Conservation (phyloP, 1,139 yeast genomes). For the Pichia sp. region DNA sequence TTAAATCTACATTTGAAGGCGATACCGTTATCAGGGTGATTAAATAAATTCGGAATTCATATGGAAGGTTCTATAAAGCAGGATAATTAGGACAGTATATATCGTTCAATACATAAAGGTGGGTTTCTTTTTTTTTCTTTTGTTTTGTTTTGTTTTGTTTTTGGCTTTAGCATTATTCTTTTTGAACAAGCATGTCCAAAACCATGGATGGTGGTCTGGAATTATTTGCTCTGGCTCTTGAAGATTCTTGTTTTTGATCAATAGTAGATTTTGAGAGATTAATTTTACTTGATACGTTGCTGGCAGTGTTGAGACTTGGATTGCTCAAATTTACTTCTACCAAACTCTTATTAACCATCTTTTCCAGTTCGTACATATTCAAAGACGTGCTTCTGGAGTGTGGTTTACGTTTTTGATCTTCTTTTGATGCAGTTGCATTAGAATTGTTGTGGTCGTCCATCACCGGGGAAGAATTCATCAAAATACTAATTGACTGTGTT, state of each 20-base stretch:
- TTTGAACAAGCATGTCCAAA: constrained; percentile 22
- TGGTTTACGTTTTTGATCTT: not conserved
- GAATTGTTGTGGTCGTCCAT: not conserved
- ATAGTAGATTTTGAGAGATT: not conserved
- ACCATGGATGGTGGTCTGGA: constrained; percentile 25
- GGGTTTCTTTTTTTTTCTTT: not conserved
- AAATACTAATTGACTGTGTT: constrained; percentile 4
- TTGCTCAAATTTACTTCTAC: constrained; percentile 1
- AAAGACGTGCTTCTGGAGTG: constrained; percentile 6
- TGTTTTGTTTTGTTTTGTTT: not conserved
- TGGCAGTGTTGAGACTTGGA: not conserved
- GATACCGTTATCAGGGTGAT: too few species aligned
- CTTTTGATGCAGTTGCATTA: not conserved
- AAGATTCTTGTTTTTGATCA: not conserved
- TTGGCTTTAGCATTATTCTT: not conserved
- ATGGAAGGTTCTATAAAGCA: too few species aligned
- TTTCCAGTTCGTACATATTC: constrained; percentile 6
- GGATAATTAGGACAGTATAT: too few species aligned
- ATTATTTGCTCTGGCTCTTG: not conserved
- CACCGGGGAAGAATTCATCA: constrained; percentile 1
- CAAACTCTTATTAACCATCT: constrained; percentile 6
- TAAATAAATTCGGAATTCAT: too few species aligned
- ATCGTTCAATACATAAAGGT: too few species aligned
- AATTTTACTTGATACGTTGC: not conserved
- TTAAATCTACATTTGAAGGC: too few species aligned